A percentile compares a stretch with the other conserved stretches of the same genome.
Evolutionary conservation across 768 basidiomycete species (phyloP).

Genomic region (Chiua virens): DNA sequence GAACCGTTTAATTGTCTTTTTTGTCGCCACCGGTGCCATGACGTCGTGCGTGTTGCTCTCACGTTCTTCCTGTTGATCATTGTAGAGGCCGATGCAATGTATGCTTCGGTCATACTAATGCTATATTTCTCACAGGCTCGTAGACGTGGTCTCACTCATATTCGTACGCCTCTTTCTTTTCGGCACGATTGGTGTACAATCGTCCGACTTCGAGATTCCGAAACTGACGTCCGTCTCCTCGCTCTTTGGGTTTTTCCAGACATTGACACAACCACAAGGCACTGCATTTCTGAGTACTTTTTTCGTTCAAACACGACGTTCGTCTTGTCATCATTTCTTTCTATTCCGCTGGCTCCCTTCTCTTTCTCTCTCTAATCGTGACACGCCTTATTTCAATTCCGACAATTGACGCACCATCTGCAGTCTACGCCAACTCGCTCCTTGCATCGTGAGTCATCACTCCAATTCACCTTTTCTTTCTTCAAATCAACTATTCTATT

Average conservation of each 20-base stretch:
- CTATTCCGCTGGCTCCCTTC: too few relatives aligned
- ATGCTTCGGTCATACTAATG: not conserved
- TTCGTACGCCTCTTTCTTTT: constrained; percentile 13
- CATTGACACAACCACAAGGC: constrained; percentile 15
- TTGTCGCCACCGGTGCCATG: constrained; percentile 26
- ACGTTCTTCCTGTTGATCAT: too few relatives aligned
- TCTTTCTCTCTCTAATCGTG: too few relatives aligned
- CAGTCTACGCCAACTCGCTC: constrained; percentile 32
- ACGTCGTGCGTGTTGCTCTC: constrained; percentile 17
- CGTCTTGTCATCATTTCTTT: constrained; percentile 2
- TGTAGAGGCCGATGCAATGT: too few relatives aligned
- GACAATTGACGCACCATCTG: too few relatives aligned
- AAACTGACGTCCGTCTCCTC: too few relatives aligned
- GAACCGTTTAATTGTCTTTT: constrained; percentile 24
- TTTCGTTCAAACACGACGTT: constrained; percentile 27
- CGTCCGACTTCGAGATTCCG: too few relatives aligned
- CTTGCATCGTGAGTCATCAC: constrained; percentile 24
- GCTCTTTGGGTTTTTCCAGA: constrained; percentile 4
- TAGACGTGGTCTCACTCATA: constrained; percentile 26
- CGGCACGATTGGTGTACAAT: not conserved
- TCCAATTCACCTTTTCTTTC: not conserved
- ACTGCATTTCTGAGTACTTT: constrained; percentile 21
- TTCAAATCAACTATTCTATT: not conserved
- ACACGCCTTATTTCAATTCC: too few relatives aligned
- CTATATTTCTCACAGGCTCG: constrained; percentile 8